Evolutionary conservation across 352 stramenopile genomes (phyloP).

Genomic region (Globisporangium megalacanthum): DNA sequence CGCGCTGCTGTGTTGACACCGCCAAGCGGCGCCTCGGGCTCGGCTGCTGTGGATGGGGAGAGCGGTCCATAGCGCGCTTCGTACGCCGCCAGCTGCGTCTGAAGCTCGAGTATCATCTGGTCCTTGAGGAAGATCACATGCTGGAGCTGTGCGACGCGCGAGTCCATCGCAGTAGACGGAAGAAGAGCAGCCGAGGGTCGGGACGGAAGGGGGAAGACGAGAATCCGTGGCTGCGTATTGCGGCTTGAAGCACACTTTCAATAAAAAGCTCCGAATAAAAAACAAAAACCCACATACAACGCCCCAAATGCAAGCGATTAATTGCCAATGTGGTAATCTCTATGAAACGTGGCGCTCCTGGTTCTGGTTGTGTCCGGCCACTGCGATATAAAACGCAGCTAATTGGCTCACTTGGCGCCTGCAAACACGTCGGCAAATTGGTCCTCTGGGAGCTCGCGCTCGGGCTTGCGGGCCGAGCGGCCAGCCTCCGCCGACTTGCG

Average conservation of each 20-base stretch:
- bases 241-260: too few relatives aligned
- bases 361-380: background rate
- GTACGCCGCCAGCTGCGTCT: conserved; percentile 66
- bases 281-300: too few relatives aligned
- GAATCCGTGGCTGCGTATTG: too few relatives aligned
- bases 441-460: conserved; percentile 66
- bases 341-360: background rate
- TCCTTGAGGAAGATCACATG: conserved; percentile 84
- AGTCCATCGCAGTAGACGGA: conserved; percentile 25
- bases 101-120: conserved; percentile 74
- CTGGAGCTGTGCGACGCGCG: conserved; percentile 59
- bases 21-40: conserved; percentile 6
- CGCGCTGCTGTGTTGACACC: conserved; percentile 9
- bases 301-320: background rate
- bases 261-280: too few relatives aligned
- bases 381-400: background rate
- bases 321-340: background rate
- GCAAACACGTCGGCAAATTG: conserved; percentile 86
- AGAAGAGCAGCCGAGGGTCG: background rate
- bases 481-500: conserved; percentile 86
- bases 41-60: conserved; percentile 22
- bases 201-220: background rate
- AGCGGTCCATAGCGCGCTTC: conserved; percentile 42
- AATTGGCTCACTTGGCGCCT: conserved; percentile 26
- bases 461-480: conserved; percentile 66